Percentiles rank a stretch among this genome's conserved stretches.
Conservation (phyloP, 108 stramenopile species). For the Nannochloropsis gaditana region DNA sequence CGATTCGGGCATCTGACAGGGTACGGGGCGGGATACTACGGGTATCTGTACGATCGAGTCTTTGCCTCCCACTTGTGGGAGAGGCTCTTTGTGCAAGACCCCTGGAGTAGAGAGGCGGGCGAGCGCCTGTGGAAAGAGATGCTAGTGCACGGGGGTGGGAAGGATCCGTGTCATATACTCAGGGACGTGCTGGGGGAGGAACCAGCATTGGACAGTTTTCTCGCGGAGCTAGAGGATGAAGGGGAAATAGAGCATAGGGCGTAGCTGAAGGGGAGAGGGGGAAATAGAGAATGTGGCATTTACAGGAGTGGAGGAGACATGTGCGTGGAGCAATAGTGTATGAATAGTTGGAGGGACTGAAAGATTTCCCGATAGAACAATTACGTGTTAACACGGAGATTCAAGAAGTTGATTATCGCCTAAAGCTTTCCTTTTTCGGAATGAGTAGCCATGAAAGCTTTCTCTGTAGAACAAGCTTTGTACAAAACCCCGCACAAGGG, state of each 20-base stretch:
- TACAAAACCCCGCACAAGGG: too few relatives aligned
- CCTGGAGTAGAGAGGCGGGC: slow-evolving; percentile 47
- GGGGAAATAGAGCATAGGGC: too few relatives aligned
- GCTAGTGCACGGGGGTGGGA: slow-evolving; percentile 48
- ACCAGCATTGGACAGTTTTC: slow-evolving; percentile 21
- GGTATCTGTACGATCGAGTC: slow-evolving; percentile 53
- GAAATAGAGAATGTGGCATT: not conserved
- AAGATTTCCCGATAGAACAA: too few relatives aligned
- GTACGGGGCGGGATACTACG: slow-evolving; percentile 56
- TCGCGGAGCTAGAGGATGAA: not conserved
- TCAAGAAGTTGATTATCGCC: too few relatives aligned
- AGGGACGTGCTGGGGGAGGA: slow-evolving; percentile 41
- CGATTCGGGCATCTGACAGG: slow-evolving; percentile 14
- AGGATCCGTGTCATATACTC: slow-evolving; percentile 50
- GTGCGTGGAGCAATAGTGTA: not conserved
- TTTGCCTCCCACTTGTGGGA: slow-evolving; percentile 59
- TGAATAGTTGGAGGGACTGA: not conserved
- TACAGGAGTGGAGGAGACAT: too few relatives aligned
- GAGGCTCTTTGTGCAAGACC: slow-evolving; percentile 46
- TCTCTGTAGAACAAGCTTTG: too few relatives aligned
- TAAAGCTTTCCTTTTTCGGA: too few relatives aligned
- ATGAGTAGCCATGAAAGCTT: too few relatives aligned
- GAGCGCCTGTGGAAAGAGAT: slow-evolving; percentile 43
- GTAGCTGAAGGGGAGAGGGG: not conserved
- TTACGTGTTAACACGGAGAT: too few relatives aligned